phyloP scores from a whole-genome alignment of 805 yeast species.

The Candida silvicultrix region DNA sequence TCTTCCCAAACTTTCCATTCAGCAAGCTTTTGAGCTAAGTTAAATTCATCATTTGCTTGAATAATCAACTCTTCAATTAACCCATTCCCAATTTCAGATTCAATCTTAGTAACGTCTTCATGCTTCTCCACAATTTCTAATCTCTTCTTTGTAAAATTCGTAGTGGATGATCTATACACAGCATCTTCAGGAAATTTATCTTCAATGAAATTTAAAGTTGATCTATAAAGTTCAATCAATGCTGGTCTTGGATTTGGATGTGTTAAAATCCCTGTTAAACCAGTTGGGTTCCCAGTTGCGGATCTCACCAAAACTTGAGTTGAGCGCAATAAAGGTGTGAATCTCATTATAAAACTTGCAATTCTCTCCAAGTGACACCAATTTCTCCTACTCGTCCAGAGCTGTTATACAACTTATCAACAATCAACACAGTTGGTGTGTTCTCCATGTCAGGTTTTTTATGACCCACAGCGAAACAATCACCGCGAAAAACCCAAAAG shows the following conservation, averaged over 20 bases:
- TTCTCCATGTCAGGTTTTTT: no score
- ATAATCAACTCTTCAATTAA: constrained; percentile 75
- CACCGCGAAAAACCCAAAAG: no score
- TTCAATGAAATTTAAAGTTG: constrained; percentile 54
- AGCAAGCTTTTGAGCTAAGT: constrained; percentile 60
- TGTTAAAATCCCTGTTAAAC: constrained; percentile 69
- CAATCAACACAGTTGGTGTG: no score
- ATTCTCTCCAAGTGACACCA: no score
- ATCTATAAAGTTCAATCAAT: constrained; percentile 59
- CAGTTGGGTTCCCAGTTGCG: constrained; percentile 67
- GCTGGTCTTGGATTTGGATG: constrained; percentile 86
- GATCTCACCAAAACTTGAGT: constrained; percentile 52
- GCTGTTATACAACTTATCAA: no score
- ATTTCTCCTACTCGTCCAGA: no score
- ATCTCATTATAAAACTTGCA: constrained; percentile 25
- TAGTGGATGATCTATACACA: constrained; percentile 72
- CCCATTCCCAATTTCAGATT: constrained; percentile 72
- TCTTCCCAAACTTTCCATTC: constrained; percentile 75
- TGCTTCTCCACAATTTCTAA: constrained; percentile 56
- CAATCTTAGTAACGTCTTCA: constrained; percentile 61
- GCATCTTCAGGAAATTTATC: constrained; percentile 63
- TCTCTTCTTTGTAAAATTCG: constrained; percentile 65
- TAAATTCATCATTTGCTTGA: constrained; percentile 78
- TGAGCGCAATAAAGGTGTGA: constrained; percentile 20
- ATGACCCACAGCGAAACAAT: no score